Conservation (phyloP, 108 stramenopile species). For the Fistulifera solaris region DNA sequence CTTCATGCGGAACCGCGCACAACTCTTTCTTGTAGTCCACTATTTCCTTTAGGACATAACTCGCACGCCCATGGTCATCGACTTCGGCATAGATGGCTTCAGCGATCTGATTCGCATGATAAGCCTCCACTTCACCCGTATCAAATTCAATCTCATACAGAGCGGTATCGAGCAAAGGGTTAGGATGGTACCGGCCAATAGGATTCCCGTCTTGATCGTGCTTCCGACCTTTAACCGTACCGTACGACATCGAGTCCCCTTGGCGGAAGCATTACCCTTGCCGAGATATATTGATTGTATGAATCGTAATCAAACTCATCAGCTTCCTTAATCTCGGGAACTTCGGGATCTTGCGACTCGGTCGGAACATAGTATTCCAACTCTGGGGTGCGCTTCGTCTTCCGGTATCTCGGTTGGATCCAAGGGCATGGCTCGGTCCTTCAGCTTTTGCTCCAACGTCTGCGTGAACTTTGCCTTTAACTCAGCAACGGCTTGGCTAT, state of each 20-base stretch:
- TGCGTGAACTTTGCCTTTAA: background rate
- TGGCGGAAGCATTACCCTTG: constrained; percentile 18
- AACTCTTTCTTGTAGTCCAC: constrained; percentile 17
- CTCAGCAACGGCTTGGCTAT: background rate
- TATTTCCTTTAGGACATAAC: constrained; percentile 14
- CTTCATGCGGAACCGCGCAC: background rate
- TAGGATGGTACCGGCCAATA: constrained; percentile 20
- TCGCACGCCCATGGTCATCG: constrained; percentile 18
- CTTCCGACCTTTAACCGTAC: constrained; percentile 22
- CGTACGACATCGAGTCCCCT: constrained; percentile 9
- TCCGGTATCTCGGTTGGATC: background rate
- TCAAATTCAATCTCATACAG: constrained; percentile 31
- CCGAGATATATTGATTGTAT: constrained; percentile 10
- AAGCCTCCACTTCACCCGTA: constrained; percentile 19
- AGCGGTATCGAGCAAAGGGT: constrained; percentile 32
- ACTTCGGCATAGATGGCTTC: constrained; percentile 23
- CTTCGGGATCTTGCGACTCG: background rate
- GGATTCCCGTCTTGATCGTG: constrained; percentile 18
- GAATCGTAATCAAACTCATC: constrained; percentile 14
- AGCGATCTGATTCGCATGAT: constrained; percentile 30
- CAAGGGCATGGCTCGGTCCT: background rate
- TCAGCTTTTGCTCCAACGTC: background rate
- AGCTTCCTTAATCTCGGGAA: constrained; percentile 3
- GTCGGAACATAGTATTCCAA: background rate
- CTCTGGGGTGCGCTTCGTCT: background rate